Base-by-base conservation (phyloP, 495 filamentous ascomycete species). In the Tetracladium setigerum region DNA sequence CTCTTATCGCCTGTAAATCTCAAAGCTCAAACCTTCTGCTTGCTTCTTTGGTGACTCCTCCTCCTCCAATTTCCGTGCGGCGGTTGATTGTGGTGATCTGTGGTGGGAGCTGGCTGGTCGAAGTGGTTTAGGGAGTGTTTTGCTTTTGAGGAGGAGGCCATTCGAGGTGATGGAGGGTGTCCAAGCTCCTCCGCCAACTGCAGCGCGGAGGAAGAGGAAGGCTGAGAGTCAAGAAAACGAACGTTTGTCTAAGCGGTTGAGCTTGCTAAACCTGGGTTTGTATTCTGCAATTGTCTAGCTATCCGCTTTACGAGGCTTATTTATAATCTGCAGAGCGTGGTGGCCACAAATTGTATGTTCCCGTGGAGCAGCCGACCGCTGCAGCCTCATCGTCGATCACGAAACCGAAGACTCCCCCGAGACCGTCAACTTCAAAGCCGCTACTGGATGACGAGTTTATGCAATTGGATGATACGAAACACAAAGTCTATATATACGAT, bases 401-500 rank as follows among this genome's bases (percentile, higher is more conserved):
- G 15, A 47, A 34, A 17, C 35, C 22, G 16, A 30, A 46, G 18
- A 10, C 49, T 6, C 46, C 43, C 16, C 30, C 44, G n/a, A 31
- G 22, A 27, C 22, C 3, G 22, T 27, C 22, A 7, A 27, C 22
- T 27, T 27, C 22, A 27, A 27, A 41, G 13, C 17, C 54, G 3
- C 55, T 37, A 4, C 37, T 52, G 38, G 62, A 64, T n/a, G 65
- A 73, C 48, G 83, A 90, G 54, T 52, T 63, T 31, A 95, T 98
- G 92, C 74, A 86, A 41, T 65, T 97, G 43, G 92, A 98, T 67
- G 83, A 95, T 62, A 83, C 89, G 14, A 83, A 83, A 53, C 69
- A 91, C 64, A 87, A 82, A 47, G 77, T 95, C 43, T 98, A 89
- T 70, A 89, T 98, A 59, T 77, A 90, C 70, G 78, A 92, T 61